These are phyloP conservation scores for Theobroma grandiflorum DNA, from an alignment of 441 rosid genomes.

Conservation along the genomic window DNA sequence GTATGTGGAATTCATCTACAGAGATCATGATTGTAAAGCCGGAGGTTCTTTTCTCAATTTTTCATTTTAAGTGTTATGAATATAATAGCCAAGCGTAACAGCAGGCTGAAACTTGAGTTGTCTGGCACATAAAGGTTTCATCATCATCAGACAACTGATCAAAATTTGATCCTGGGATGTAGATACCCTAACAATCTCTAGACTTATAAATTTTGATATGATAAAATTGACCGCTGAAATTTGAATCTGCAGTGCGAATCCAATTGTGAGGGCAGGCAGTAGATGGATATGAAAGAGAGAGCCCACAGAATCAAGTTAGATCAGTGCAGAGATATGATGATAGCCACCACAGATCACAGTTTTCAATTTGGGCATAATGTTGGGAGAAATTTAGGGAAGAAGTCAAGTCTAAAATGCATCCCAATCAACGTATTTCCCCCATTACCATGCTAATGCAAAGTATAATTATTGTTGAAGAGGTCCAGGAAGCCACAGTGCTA, in stretches of 20 bases:
- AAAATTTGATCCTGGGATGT: neutral
- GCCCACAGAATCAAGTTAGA: constrained; percentile 2
- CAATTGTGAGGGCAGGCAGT: neutral
- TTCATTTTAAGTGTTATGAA: neutral
- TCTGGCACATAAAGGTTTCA: constrained; percentile 4
- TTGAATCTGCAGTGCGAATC: neutral
- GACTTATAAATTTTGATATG: neutral
- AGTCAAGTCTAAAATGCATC: constrained; percentile 26
- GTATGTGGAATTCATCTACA: neutral
- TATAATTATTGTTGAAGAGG: constrained; percentile 40
- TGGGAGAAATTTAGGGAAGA: constrained; percentile 33
- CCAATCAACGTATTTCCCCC: constrained; percentile 27
- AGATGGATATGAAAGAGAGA: neutral
- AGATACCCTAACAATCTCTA: neutral
- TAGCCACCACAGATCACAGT: neutral
- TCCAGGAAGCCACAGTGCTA: constrained; percentile 48
- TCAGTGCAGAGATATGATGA: constrained; percentile 13
- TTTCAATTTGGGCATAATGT: constrained; percentile 23
- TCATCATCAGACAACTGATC: constrained; percentile 21
- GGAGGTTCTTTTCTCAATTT: neutral
- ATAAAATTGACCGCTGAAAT: neutral
- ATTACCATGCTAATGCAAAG: neutral
- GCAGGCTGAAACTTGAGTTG: neutral
- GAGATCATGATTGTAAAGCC: neutral
- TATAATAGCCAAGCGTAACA: neutral